phyloP scores from a whole-genome alignment of 306 rosid genomes.

The Alnus rubra region DNA sequence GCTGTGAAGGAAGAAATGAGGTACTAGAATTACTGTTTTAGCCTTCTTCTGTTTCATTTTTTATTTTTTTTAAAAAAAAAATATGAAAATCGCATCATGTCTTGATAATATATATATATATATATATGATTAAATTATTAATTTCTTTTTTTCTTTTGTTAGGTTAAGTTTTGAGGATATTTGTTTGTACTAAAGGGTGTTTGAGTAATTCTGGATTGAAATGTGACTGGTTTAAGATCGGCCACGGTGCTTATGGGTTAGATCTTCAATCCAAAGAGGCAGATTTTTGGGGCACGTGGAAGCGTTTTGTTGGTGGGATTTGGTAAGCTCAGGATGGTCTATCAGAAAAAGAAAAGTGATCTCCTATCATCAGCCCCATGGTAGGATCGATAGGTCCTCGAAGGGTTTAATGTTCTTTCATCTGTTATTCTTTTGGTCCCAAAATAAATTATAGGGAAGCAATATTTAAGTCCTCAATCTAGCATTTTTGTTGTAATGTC shows the following conservation, averaged over 20 bases:
- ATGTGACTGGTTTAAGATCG: not conserved
- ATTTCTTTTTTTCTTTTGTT: no score
- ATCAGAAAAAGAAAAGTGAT: not conserved
- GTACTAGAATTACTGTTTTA: constrained; percentile 27
- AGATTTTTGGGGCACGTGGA: constrained; percentile 26
- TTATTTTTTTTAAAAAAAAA: not conserved
- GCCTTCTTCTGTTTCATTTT: constrained; percentile 18
- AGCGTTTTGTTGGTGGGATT: not conserved
- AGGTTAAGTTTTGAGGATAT: not conserved
- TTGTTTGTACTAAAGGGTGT: not conserved
- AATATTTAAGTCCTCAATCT: no score
- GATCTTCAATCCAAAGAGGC: constrained; percentile 4
- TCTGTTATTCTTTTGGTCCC: no score
- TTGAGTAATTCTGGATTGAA: constrained; percentile 10
- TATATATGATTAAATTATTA: no score
- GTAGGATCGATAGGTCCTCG: no score
- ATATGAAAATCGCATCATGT: no score
- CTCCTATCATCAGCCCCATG: not conserved
- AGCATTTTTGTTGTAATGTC: no score
- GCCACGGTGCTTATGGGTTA: constrained; percentile 33
- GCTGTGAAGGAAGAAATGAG: constrained; percentile 35
- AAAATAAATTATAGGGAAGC: no score
- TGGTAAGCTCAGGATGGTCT: constrained; percentile 9
- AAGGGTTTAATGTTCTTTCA: not conserved
- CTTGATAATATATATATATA: no score